Evolutionary conservation across 805 yeast genomes (phyloP).

Genomic region (Wickerhamomyces ciferrii): DNA sequence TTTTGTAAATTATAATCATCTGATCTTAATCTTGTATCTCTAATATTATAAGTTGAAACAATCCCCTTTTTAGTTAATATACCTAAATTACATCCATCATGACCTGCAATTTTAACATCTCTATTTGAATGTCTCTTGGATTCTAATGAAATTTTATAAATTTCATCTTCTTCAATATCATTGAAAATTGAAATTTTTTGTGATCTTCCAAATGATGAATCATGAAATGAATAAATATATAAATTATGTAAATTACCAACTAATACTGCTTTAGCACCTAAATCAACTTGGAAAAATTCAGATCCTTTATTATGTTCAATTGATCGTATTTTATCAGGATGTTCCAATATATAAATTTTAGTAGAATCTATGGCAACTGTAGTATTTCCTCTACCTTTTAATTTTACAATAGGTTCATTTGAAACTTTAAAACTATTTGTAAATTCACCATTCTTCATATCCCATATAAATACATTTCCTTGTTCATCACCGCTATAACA

Average conservation of each 20-base stretch:
- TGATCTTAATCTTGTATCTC: slow-evolving; percentile 6
- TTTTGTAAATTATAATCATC: background rate
- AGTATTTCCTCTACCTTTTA: slow-evolving; percentile 7
- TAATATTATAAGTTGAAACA: slow-evolving; percentile 12
- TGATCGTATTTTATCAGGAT: background rate
- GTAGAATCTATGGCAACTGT: slow-evolving; percentile 7
- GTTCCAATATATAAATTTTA: slow-evolving; percentile 5
- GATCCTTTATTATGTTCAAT: slow-evolving; percentile 2
- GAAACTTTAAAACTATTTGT: slow-evolving; percentile 5
- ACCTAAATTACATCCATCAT: slow-evolving; percentile 22
- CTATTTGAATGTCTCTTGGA: background rate
- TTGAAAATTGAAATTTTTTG: slow-evolving; percentile 1
- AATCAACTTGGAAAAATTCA: slow-evolving; percentile 18
- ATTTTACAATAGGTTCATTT: slow-evolving; percentile 1
- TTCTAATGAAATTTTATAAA: slow-evolving; percentile 13
- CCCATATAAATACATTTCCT: slow-evolving; percentile 14
- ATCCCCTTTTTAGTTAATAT: slow-evolving; percentile 6
- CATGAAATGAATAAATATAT: slow-evolving; percentile 8
- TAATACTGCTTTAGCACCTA: slow-evolving; percentile 13
- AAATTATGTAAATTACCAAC: slow-evolving; percentile 5
- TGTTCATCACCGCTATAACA: slow-evolving; percentile 18
- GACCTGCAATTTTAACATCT: slow-evolving; percentile 16
- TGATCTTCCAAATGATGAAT: slow-evolving; percentile 7
- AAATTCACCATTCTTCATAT: slow-evolving; percentile 8
- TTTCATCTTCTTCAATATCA: slow-evolving; percentile 1